These are phyloP conservation scores for Trichomonas gallinae DNA, from an alignment of 208 protist species.

Conservation along the genomic window DNA sequence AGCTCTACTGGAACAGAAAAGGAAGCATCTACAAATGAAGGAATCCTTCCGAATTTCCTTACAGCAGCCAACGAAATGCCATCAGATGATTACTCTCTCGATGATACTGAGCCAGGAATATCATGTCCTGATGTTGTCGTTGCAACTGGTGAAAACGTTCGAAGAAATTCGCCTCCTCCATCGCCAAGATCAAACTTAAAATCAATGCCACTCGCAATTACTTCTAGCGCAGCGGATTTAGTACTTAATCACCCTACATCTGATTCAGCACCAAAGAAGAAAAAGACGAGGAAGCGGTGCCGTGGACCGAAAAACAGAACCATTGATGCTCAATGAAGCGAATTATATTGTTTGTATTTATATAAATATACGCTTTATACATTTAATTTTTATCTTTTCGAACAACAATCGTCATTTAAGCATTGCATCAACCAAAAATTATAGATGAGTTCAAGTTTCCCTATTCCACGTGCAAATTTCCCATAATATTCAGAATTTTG, in stretches of 20 bases:
- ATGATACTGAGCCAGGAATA: background rate
- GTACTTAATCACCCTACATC: background rate
- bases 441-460: too few relatives aligned
- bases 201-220: background rate
- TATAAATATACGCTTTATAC: too few relatives aligned
- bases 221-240: background rate
- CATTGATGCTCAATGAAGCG: background rate
- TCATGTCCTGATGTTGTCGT: background rate
- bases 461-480: too few relatives aligned
- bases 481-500: too few relatives aligned
- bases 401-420: too few relatives aligned
- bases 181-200: background rate
- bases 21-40: background rate
- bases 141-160: background rate
- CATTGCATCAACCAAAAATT: too few relatives aligned
- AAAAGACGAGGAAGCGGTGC: background rate
- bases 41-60: background rate
- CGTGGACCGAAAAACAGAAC: background rate
- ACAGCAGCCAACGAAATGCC: background rate
- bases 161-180: background rate
- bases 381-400: too few relatives aligned
- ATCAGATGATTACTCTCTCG: background rate
- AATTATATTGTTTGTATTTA: too few relatives aligned
- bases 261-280: background rate
- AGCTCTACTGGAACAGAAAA: background rate